Evolutionary conservation across 495 filamentous ascomycete genomes (phyloP), one percentile per base, ranked within the genome.

Genomic region (Jackrogersella multiformis): DNA sequence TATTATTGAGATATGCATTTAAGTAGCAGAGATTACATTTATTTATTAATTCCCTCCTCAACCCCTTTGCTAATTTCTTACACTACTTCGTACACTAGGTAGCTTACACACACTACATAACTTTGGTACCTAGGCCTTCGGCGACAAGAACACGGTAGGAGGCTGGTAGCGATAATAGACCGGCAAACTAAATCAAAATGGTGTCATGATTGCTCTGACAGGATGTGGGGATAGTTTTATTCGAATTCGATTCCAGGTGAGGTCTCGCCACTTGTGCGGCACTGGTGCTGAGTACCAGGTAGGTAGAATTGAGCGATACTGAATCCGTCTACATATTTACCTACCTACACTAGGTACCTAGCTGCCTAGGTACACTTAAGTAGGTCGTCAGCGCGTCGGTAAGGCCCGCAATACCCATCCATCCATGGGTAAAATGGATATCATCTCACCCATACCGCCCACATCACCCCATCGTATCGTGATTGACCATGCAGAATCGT

Each of bases 381-480:
- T n/a, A 60, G 35, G 59, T 18, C 41, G 44, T 65, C 67, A 70
- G 56, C 56, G 36, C 55, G 65, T 70, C 67, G 67, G 67, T 65
- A 41, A 57, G 5, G 42, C 5, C 66, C 66, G 66, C 36, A 16
- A 38, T 26, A 64, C 67, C n/a, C n/a, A n/a, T n/a, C n/a, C n/a
- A n/a, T n/a, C n/a, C n/a, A n/a, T n/a, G n/a, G n/a, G n/a, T n/a
- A n/a, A n/a, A n/a, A n/a, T n/a, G n/a, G n/a, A n/a, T n/a, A n/a
- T n/a, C n/a, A n/a, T n/a, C n/a, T n/a, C n/a, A n/a, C n/a, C n/a
- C 56, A 65, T 44, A 48, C n/a, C n/a, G n/a, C n/a, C n/a, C n/a
- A n/a, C n/a, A 70, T 70, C 67, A 70, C 10, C 42, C 67, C 61
- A 70, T 38, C 21, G 44, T 65, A 62, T 61, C 61, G 56, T 65